Conservation (phyloP, 768 basidiomycete species). For the Termitomyces heimii region DNA sequence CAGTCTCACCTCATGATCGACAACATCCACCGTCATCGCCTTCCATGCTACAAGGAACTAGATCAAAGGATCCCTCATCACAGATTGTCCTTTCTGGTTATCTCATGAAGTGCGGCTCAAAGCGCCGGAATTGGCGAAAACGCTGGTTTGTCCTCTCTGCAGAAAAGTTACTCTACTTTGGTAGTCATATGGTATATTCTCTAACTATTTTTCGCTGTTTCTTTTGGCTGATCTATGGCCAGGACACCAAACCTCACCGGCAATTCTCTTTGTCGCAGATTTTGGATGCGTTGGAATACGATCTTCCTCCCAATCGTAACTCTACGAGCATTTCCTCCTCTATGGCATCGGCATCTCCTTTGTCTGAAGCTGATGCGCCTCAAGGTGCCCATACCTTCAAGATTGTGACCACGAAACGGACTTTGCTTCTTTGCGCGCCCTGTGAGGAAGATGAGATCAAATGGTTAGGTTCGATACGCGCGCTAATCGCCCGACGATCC, state of each 20-base stretch:
- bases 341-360: slow-evolving; percentile 20
- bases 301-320: slow-evolving; percentile 51
- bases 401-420: slow-evolving; percentile 91
- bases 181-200: slow-evolving; percentile 87
- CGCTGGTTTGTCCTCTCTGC: slow-evolving; percentile 94
- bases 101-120: slow-evolving; percentile 93
- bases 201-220: background rate
- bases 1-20: slow-evolving; percentile 40
- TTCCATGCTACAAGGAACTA: slow-evolving; percentile 26
- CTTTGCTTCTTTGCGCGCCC: slow-evolving; percentile 86
- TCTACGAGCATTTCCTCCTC: slow-evolving; percentile 29
- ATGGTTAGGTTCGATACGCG: slow-evolving; percentile 94
- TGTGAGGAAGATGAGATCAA: slow-evolving; percentile 97
- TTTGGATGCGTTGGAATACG: slow-evolving; percentile 88
- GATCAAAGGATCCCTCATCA: slow-evolving; percentile 45
- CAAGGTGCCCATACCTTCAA: slow-evolving; percentile 74
- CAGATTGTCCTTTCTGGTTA: slow-evolving; percentile 87
- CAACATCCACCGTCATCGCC: slow-evolving; percentile 37
- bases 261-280: slow-evolving; percentile 81
- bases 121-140: slow-evolving; percentile 93
- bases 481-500: slow-evolving; percentile 74
- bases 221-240: slow-evolving; percentile 5
- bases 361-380: slow-evolving; percentile 37
- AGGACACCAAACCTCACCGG: slow-evolving; percentile 90
- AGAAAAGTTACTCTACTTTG: slow-evolving; percentile 82